Evolutionary conservation across 2,329 filamentous ascomycete genomes (phyloP).

Genomic region (Apiospora marii): DNA sequence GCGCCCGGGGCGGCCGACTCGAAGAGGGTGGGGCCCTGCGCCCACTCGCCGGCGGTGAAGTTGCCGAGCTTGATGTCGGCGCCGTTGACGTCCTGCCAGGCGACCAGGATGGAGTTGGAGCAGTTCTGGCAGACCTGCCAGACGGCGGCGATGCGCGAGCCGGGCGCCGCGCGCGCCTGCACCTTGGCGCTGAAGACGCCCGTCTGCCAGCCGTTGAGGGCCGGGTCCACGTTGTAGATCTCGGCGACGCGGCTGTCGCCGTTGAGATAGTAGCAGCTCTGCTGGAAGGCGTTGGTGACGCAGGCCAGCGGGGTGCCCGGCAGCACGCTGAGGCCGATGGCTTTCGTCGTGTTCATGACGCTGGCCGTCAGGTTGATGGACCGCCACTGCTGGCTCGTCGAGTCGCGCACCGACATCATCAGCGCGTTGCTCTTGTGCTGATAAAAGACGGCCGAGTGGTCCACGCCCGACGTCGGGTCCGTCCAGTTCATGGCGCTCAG

Average conservation of each 20-base stretch:
- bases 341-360: conserved; percentile 24
- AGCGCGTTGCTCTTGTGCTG: conserved; percentile 27
- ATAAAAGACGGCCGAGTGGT: conserved; percentile 29
- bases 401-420: conserved; percentile 28
- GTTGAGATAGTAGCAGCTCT: conserved; percentile 30
- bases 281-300: conserved; percentile 28
- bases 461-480: conserved; percentile 24
- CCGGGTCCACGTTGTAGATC: conserved; percentile 27
- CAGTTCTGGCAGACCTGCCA: conserved; percentile 31
- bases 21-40: conserved; percentile 16
- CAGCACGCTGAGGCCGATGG: conserved; percentile 27
- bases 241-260: conserved; percentile 27
- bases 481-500: conserved; percentile 31
- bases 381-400: conserved; percentile 24
- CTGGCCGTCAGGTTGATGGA: conserved; percentile 27
- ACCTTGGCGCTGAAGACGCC: conserved; percentile 25
- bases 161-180: conserved; percentile 21
- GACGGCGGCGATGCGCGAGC: conserved; percentile 28
- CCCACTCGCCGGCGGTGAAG: conserved; percentile 27
- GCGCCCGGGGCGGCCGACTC: conserved; percentile 26
- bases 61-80: conserved; percentile 27
- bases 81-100: conserved; percentile 28
- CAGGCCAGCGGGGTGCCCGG: conserved; percentile 29
- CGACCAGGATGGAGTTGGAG: conserved; percentile 29
- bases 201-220: conserved; percentile 23